Evolutionary conservation across 306 rosid species (phyloP), one percentile per base, ranked within the genome.

Genomic region (Betula pendula): DNA sequence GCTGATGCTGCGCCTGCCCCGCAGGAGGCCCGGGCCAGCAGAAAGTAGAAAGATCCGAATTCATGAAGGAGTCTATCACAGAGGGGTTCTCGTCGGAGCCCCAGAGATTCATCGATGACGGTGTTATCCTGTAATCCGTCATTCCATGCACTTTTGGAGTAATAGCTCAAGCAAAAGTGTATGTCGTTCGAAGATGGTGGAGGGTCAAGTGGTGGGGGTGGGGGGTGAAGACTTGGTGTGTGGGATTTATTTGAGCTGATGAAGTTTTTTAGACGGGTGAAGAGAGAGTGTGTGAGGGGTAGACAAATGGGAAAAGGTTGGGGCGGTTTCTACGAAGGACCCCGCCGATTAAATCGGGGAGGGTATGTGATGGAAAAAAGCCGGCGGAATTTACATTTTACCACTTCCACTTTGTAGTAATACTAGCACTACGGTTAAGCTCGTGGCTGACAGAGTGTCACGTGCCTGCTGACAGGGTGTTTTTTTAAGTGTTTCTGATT

Each of bases 41-140:
- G 29, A 95, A 77, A n/a, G 90, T 16, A 0, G 97, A 80, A 12
- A 95, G 92, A 83, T 95, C 98, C 59, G 98, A 83, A 74, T 78
- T 82, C 80, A 86, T 90, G 83, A 95, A 95, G 0, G 97, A 95
- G 60, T 95, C 99, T 90, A 95, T 95, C 7, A 95, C 83, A 2
- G 99, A 89, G 0, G 96, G 88, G 87, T 92, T 95, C 16, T 95
- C 97, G 73, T 92, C 97, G 3, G 70, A 19, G 5, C 88, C 77
- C 97, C 97, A 95, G 1, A 92, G 92, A 84, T 90, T 92, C 97
- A 91, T 89, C 1, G 88, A 27, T 6, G 88, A 27, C 8, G 89
- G 75, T 0, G 86, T 85, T 45, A 84, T 75, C 1, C 85, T 77
- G 71, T 83, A 85, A 43, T 88, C 86, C 27, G 88, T 91, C 91